A percentile compares a stretch with the other conserved stretches of the same genome.
phyloP scores from a whole-genome alignment of 495 filamentous ascomycete genomes.

The Aspergillus panamensis region DNA sequence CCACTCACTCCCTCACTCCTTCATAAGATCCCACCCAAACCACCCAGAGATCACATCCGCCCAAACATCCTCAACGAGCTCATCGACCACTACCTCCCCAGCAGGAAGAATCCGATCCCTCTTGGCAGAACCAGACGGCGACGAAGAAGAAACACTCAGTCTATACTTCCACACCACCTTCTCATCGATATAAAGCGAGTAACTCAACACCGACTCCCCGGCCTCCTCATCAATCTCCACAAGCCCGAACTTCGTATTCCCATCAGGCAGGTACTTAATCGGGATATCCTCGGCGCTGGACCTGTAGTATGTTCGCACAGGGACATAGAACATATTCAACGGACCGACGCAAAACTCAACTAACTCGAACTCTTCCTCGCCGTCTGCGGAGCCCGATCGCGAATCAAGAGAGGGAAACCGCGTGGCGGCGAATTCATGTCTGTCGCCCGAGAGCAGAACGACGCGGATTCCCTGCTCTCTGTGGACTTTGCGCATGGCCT shows the following conservation, averaged over 20 bases:
- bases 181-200: constrained; percentile 79
- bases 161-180: constrained; percentile 68
- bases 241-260: constrained; percentile 87
- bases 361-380: constrained; percentile 40
- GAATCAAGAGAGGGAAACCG: constrained; percentile 66
- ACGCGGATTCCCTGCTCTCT: constrained; percentile 67
- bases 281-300: constrained; percentile 71
- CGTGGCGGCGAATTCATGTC: constrained; percentile 94
- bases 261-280: constrained; percentile 82
- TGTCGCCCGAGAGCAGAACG: constrained; percentile 80
- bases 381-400: constrained; percentile 25
- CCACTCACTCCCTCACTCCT: background rate
- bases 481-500: constrained; percentile 84
- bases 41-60: constrained; percentile 16
- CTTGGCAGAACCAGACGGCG: background rate
- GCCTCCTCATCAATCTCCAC: constrained; percentile 67
- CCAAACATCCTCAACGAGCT: constrained; percentile 18
- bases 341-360: constrained; percentile 89
- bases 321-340: constrained; percentile 88
- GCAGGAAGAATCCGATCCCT: constrained; percentile 16
- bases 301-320: constrained; percentile 76
- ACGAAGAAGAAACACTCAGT: constrained; percentile 27
- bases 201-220: constrained; percentile 57
- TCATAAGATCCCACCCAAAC: constrained; percentile 16
- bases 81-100: constrained; percentile 33